Conservation (phyloP, 352 stramenopile species). For the Globisporangium camurandrum region DNA sequence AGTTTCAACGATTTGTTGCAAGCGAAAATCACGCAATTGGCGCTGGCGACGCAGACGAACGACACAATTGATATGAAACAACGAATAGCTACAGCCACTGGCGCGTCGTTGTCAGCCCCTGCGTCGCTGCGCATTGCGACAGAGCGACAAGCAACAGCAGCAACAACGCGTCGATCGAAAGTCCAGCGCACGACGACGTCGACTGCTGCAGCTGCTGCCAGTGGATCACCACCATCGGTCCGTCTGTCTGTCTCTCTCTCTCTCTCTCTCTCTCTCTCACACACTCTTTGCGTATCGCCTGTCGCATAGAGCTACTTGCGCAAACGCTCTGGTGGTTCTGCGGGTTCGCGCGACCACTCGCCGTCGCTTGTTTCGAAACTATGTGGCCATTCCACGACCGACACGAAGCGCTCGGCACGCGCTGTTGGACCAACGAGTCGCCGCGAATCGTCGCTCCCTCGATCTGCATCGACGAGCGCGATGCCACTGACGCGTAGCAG, state of each 20-base stretch:
- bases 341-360: constrained; percentile 29
- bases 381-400: constrained; percentile 25
- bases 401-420: constrained; percentile 11
- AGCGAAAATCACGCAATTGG: constrained; percentile 66
- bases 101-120: constrained; percentile 5
- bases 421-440: neutral
- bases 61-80: too few species aligned
- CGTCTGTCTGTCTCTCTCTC: neutral
- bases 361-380: constrained; percentile 11
- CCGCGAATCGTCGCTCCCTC: constrained; percentile 16
- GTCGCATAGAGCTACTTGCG: constrained; percentile 10
- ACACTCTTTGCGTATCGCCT: too few species aligned
- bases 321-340: too few species aligned
- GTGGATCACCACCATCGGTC: constrained; percentile 11
- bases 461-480: constrained; percentile 14
- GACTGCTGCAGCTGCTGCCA: neutral
- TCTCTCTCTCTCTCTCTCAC: too few species aligned
- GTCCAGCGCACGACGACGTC: constrained; percentile 20
- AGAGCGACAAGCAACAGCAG: neutral
- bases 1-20: constrained; percentile 74
- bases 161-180: constrained; percentile 23
- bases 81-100: constrained; percentile 10
- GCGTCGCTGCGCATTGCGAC: constrained; percentile 8
- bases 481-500: too few species aligned
- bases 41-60: constrained; percentile 38